These are phyloP conservation scores for Paecilomyces sp. DNA, from an alignment of 2,329 filamentous ascomycete species.

Conservation along the genomic window DNA sequence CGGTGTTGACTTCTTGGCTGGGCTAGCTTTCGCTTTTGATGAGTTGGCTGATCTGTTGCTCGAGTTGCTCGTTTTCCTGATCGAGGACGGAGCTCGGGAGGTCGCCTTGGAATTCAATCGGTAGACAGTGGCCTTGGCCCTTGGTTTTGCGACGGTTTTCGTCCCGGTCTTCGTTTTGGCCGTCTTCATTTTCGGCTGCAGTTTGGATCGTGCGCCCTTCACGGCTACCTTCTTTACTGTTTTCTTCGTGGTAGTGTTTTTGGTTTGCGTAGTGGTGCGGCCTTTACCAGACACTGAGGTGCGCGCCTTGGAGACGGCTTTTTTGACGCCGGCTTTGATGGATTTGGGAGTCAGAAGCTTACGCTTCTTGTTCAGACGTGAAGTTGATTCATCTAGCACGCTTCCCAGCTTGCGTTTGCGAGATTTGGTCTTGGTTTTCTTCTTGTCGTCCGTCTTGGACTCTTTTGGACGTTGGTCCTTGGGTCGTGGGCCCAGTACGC, in stretches of 20 bases:
- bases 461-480: slow-evolving; percentile 33
- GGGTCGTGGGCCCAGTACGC: slow-evolving; percentile 51
- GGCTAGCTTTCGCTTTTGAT: slow-evolving; percentile 8
- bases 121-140: slow-evolving; percentile 14
- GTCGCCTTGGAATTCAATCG: slow-evolving; percentile 11
- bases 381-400: slow-evolving; percentile 17
- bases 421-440: slow-evolving; percentile 10
- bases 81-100: neutral
- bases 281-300: slow-evolving; percentile 14
- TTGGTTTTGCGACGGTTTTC: slow-evolving; percentile 14
- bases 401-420: slow-evolving; percentile 24
- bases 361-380: slow-evolving; percentile 24
- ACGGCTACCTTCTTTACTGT: slow-evolving; percentile 6
- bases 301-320: slow-evolving; percentile 17
- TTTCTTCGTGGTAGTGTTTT: slow-evolving; percentile 6
- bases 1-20: neutral
- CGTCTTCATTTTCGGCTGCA: slow-evolving; percentile 3
- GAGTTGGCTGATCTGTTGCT: slow-evolving; percentile 4
- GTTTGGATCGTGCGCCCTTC: neutral
- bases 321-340: slow-evolving; percentile 27
- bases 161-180: slow-evolving; percentile 1
- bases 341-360: slow-evolving; percentile 20
- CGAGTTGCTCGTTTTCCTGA: neutral
- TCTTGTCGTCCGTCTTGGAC: slow-evolving; percentile 18
- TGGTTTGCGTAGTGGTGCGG: slow-evolving; percentile 9